Evolutionary conservation across 208 protist genomes (phyloP).

Genomic region (Leishmania tarentolae): DNA sequence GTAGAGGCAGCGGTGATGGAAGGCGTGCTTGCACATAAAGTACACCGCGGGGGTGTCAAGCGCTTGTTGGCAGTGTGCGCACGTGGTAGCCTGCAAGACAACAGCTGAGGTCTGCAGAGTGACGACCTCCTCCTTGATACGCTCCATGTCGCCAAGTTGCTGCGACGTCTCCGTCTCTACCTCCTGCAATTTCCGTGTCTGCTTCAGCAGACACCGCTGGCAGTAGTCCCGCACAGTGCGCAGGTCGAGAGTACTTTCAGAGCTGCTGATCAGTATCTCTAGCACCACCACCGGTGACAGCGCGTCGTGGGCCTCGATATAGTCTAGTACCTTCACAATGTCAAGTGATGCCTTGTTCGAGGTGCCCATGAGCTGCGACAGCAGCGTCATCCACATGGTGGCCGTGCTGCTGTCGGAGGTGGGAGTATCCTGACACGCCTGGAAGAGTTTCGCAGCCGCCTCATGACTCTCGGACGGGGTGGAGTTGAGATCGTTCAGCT

Average conservation of each 20-base stretch:
- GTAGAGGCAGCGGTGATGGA: slow-evolving; percentile 91
- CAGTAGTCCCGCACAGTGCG: slow-evolving; percentile 89
- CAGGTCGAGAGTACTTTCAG: slow-evolving; percentile 55
- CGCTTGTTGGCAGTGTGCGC: slow-evolving; percentile 70
- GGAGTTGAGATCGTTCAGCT: slow-evolving; percentile 51
- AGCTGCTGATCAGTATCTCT: slow-evolving; percentile 73
- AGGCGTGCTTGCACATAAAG: slow-evolving; percentile 95
- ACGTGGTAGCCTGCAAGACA: slow-evolving; percentile 89
- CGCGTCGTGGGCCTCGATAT: slow-evolving; percentile 87
- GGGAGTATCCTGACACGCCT: slow-evolving; percentile 48
- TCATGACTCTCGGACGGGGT: slow-evolving; percentile 27
- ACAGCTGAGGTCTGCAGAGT: slow-evolving; percentile 70
- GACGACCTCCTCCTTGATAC: slow-evolving; percentile 72
- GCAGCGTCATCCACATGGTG: slow-evolving; percentile 92
- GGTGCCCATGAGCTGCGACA: slow-evolving; percentile 80
- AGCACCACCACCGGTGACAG: slow-evolving; percentile 93
- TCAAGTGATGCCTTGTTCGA: slow-evolving; percentile 41
- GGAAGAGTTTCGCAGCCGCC: slow-evolving; percentile 51
- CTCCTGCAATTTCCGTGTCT: slow-evolving; percentile 24
- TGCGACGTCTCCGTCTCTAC: slow-evolving; percentile 25
- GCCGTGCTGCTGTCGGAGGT: slow-evolving; percentile 6
- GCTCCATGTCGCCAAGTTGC: slow-evolving; percentile 45
- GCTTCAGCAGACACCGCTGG: slow-evolving; percentile 50
- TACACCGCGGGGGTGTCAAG: slow-evolving; percentile 95
- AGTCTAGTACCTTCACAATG: slow-evolving; percentile 54